Conservation (phyloP, 2,329 filamentous ascomycete species). For the Hypoxylon sp. region DNA sequence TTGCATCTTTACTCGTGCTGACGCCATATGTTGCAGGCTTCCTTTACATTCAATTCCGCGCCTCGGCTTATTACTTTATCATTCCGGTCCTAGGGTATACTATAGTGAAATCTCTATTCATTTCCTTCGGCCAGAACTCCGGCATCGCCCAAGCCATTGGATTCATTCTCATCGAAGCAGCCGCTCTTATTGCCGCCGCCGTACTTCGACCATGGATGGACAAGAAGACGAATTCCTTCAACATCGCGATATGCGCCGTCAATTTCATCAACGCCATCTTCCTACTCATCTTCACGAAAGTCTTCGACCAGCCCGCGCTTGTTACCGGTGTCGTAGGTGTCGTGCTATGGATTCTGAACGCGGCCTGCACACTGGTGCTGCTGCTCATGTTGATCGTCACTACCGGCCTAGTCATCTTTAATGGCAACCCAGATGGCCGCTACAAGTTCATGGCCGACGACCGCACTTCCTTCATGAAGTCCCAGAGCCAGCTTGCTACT, state of each 20-base stretch:
- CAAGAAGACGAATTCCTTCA: constrained; percentile 97
- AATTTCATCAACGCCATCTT: constrained; percentile 95
- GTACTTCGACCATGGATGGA: constrained; percentile 97
- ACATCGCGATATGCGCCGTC: constrained; percentile 89
- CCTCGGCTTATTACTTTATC: constrained; percentile 96
- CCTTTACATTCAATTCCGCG: constrained; percentile 96
- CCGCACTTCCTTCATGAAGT: constrained; percentile 97
- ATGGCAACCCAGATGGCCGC: constrained; percentile 93
- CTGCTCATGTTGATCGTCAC: constrained; percentile 86
- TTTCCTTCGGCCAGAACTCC: constrained; percentile 82
- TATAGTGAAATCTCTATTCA: constrained; percentile 90
- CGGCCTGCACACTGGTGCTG: constrained; percentile 84
- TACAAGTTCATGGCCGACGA: constrained; percentile 98
- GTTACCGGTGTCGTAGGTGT: constrained; percentile 92
- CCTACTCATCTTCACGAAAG: constrained; percentile 86
- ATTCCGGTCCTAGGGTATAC: constrained; percentile 83
- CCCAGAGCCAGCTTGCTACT: constrained; percentile 81
- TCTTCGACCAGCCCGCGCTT: constrained; percentile 86
- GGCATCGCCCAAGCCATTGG: constrained; percentile 84
- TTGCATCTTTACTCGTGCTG: constrained; percentile 9
- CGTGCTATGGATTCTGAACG: constrained; percentile 89
- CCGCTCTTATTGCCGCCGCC: constrained; percentile 80
- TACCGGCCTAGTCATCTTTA: constrained; percentile 81
- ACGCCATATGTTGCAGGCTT: constrained; percentile 71
- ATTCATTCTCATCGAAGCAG: constrained; percentile 86